A percentile compares a stretch with the other conserved stretches of the same genome.
Conservation (phyloP, 371 early-diverging fungal genomes). For the Syncephalastrum monosporum region DNA sequence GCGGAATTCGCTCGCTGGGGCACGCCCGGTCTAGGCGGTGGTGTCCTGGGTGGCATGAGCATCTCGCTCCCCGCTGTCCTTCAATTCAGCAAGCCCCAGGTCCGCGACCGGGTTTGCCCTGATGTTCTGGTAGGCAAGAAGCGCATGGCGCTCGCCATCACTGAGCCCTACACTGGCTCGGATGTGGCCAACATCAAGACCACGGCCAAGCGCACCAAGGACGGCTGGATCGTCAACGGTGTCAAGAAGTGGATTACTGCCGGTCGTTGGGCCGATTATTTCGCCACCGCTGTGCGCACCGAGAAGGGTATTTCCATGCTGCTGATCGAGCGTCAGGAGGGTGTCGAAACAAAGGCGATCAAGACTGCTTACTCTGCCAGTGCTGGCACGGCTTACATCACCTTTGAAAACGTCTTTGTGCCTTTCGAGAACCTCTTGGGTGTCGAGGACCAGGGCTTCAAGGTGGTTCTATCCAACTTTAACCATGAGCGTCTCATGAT, state of each 20-base stretch:
- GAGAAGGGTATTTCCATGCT: slow-evolving; percentile 78
- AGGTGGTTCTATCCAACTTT: slow-evolving; percentile 70
- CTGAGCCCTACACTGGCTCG: slow-evolving; percentile 66
- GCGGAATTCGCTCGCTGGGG: slow-evolving; percentile 83
- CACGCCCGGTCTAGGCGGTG: slow-evolving; percentile 68
- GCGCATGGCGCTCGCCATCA: slow-evolving; percentile 69
- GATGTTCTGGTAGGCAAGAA: slow-evolving; percentile 73
- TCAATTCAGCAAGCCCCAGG: slow-evolving; percentile 32
- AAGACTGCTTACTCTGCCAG: slow-evolving; percentile 63
- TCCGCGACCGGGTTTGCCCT: slow-evolving; percentile 61
- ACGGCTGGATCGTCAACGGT: slow-evolving; percentile 71
- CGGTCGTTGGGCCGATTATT: slow-evolving; percentile 61
- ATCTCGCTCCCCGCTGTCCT: slow-evolving; percentile 60
- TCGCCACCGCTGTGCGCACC: slow-evolving; percentile 68
- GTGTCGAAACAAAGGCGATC: slow-evolving; percentile 67
- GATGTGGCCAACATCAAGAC: slow-evolving; percentile 81
- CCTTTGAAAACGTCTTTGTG: slow-evolving; percentile 81
- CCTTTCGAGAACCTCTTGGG: slow-evolving; percentile 82
- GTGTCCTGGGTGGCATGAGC: slow-evolving; percentile 40
- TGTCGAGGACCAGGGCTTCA: slow-evolving; percentile 84
- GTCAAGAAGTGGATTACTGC: slow-evolving; percentile 89
- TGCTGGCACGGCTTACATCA: slow-evolving; percentile 75
- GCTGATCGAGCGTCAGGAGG: slow-evolving; percentile 64
- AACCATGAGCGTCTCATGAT: slow-evolving; percentile 67
- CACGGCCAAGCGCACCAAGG: slow-evolving; percentile 71